phyloP scores from a whole-genome alignment of 768 basidiomycete genomes.

The Russula ochroleuca region DNA sequence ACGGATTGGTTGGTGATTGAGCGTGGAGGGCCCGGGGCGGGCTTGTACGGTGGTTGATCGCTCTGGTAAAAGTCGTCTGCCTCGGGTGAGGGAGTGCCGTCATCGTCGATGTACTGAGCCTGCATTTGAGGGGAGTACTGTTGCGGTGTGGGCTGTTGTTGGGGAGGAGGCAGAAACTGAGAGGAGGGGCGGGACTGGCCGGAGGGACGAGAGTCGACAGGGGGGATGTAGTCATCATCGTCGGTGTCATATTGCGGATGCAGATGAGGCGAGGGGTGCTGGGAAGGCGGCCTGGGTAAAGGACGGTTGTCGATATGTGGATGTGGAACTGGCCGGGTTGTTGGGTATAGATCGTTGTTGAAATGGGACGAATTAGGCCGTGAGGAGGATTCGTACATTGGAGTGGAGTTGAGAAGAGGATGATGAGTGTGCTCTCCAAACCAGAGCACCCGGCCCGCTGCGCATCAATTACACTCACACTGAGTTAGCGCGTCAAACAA shows the following conservation, averaged over 20 bases:
- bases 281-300: slow-evolving; percentile 5
- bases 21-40: slow-evolving; percentile 20
- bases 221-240: slow-evolving; percentile 11
- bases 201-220: slow-evolving; percentile 15
- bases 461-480: neutral
- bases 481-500: no score
- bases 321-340: neutral
- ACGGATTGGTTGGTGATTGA: slow-evolving; percentile 52
- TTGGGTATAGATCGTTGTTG: slow-evolving; percentile 7
- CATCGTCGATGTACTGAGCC: slow-evolving; percentile 25
- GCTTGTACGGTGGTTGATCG: slow-evolving; percentile 10
- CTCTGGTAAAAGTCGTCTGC: slow-evolving; percentile 28
- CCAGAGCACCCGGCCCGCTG: neutral
- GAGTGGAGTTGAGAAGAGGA: slow-evolving; percentile 34
- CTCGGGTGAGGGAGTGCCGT: slow-evolving; percentile 23
- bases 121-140: slow-evolving; percentile 24
- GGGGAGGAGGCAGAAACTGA: slow-evolving; percentile 10
- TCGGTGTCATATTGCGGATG: slow-evolving; percentile 14
- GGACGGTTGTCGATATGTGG: slow-evolving; percentile 3
- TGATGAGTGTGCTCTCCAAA: neutral
- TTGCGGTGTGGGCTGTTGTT: neutral
- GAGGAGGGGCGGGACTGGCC: slow-evolving; percentile 21
- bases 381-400: slow-evolving; percentile 17
- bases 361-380: slow-evolving; percentile 20
- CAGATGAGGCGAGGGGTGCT: slow-evolving; percentile 11